Conservation (phyloP, 805 yeast genomes). For the Metschnikowia arizonensis region DNA sequence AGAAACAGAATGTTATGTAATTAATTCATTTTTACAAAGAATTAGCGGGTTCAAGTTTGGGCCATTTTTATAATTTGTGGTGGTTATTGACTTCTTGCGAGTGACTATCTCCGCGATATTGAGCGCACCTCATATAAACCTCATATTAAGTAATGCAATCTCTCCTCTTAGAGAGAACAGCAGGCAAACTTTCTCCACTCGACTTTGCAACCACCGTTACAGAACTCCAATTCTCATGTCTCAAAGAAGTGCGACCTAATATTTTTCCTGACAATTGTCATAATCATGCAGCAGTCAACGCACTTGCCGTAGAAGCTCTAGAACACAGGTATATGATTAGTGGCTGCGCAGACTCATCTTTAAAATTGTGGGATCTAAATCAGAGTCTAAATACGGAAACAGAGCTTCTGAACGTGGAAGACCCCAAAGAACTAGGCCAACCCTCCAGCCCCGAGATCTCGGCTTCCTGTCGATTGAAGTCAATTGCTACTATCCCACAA, state of each 20-base stretch:
- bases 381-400: not conserved
- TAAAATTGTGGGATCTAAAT: slow-evolving; percentile 61
- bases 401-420: not conserved
- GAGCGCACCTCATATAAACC: not conserved
- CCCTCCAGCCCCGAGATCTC: not conserved
- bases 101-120: not conserved
- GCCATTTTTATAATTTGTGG: no score
- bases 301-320: slow-evolving; percentile 51
- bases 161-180: slow-evolving; percentile 32
- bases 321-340: slow-evolving; percentile 51
- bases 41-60: no score
- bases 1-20: no score
- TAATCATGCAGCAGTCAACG: slow-evolving; percentile 51
- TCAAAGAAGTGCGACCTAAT: slow-evolving; percentile 22
- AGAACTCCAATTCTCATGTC: slow-evolving; percentile 34
- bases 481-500: slow-evolving; percentile 35
- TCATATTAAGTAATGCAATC: slow-evolving; percentile 32
- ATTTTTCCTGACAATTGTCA: slow-evolving; percentile 45
- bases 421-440: not conserved
- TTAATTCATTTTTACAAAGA: no score
- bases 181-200: slow-evolving; percentile 25
- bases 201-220: slow-evolving; percentile 35
- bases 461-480: not conserved
- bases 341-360: slow-evolving; percentile 69
- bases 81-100: not conserved